Evolutionary conservation across 2,329 filamentous ascomycete species (phyloP).

Genomic region (Ophiostoma populinum): DNA sequence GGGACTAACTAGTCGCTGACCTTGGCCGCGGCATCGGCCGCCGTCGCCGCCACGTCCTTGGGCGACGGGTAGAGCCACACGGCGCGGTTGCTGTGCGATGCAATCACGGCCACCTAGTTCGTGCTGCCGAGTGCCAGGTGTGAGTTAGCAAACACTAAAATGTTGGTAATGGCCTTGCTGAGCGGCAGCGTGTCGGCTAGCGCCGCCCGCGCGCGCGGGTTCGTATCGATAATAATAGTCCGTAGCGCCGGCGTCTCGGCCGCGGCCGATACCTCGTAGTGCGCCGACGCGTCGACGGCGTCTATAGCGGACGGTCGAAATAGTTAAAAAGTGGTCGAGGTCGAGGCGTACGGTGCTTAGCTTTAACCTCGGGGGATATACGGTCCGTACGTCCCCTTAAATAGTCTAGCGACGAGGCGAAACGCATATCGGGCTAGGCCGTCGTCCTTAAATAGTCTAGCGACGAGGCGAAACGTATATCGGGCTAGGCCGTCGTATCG

Average conservation of each 20-base stretch:
- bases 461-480: no score
- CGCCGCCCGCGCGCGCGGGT: constrained; percentile 76
- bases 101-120: constrained; percentile 83
- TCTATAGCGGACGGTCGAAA: constrained; percentile 38
- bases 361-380: no score
- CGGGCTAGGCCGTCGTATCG: no score
- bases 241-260: constrained; percentile 62
- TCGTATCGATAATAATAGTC: constrained; percentile 85
- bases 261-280: constrained; percentile 37
- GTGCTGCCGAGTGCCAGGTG: constrained; percentile 87
- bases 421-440: no score
- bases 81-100: constrained; percentile 72
- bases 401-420: no score
- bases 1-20: constrained; percentile 31
- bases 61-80: constrained; percentile 70
- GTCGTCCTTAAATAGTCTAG: no score
- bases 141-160: constrained; percentile 92
- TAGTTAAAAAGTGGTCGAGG: no score
- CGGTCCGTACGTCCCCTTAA: no score
- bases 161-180: constrained; percentile 66
- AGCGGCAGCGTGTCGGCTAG: constrained; percentile 60
- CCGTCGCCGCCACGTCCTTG: constrained; percentile 60
- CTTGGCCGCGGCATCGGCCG: constrained; percentile 17
- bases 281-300: constrained; percentile 38
- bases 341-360: no score